Evolutionary conservation across 768 basidiomycete genomes (phyloP), one percentile per base, ranked within the genome.

Genomic region (Panellus pusillus): DNA sequence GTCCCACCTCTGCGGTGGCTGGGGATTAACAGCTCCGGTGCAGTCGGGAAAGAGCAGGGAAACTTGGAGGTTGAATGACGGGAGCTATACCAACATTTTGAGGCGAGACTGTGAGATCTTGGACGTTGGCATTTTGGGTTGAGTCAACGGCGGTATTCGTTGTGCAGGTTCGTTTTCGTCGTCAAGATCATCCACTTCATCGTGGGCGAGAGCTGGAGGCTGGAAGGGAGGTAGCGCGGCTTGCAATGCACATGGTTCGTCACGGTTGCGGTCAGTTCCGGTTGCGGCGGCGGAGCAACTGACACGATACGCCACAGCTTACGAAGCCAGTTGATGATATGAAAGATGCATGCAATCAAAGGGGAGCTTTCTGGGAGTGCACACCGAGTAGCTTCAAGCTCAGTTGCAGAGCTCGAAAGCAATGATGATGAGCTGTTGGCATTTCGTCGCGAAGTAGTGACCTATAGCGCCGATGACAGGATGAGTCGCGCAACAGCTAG

Each of bases 321-420:
- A 41, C 40, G 40, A 41, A 41, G 9, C 40, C 40, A 41, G 40
- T 4, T 18, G 15, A 41, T 18, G 40, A 41, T 41, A 41, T 12
- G 40, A 41, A 18, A 41, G 18, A 41, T n/a, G 40, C 24, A 24
- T 24, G 6, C 24, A 6, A 24, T 24, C 24, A 41, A n/a, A 15
- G 14, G 17, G 13, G 31, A 40, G n/a, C 50, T 51, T 4, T 29
- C 44, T 24, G 32, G 39, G 47, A 20, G 18, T 41, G 42, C 15
- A 51, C 51, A 29, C 24, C 24, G 3, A 46, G 44, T 46, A 46
- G 44, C 32, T 44, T 44, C 42, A 37, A 37, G 36, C 18, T 41
- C 24, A 24, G 24, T 24, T 24, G 24, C 15, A 41, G 40, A 41
- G 40, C 40, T 19, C 18, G 40, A 3, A 41, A 15, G 40, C 40